A percentile compares a stretch with the other conserved stretches of the same genome.
These are phyloP conservation scores for Arabidopsis thaliana DNA, from an alignment of 345 rosid species.

Conservation along the genomic window DNA sequence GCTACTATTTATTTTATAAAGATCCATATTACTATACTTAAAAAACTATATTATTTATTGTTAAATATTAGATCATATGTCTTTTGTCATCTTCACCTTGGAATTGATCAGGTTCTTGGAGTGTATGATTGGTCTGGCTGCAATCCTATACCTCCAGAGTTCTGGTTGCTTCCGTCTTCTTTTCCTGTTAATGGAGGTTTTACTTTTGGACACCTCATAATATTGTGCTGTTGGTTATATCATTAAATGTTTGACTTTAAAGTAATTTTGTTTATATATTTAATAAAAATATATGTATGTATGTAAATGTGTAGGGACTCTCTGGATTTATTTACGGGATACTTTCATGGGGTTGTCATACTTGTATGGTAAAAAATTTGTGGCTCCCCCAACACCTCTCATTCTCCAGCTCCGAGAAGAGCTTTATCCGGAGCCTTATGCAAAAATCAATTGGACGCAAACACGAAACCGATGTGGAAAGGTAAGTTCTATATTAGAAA, in stretches of 20 bases:
- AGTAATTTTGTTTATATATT: too few relatives aligned
- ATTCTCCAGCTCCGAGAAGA: slow-evolving; percentile 45
- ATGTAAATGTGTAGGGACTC: neutral
- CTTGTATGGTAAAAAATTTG: slow-evolving; percentile 48
- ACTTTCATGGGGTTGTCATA: slow-evolving; percentile 43
- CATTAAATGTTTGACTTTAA: too few relatives aligned
- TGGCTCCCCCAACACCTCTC: slow-evolving; percentile 39
- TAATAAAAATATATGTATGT: too few relatives aligned
- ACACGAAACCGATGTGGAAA: slow-evolving; percentile 46
- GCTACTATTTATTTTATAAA: too few relatives aligned
- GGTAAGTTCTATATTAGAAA: neutral
- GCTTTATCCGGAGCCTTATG: slow-evolving; percentile 50
- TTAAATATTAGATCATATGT: too few relatives aligned
- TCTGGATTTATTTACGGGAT: slow-evolving; percentile 5
- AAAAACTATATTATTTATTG: too few relatives aligned
- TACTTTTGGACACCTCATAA: too few relatives aligned
- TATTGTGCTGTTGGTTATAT: too few relatives aligned
- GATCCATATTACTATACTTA: too few relatives aligned
- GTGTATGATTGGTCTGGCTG: slow-evolving; percentile 40
- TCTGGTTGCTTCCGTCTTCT: slow-evolving; percentile 33
- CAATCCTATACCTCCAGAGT: slow-evolving; percentile 38
- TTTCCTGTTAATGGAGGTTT: slow-evolving; percentile 27
- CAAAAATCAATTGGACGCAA: slow-evolving; percentile 48
- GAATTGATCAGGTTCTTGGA: slow-evolving; percentile 23
- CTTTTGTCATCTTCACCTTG: too few relatives aligned